Evolutionary conservation across 2,329 filamentous ascomycete species (phyloP).

Genomic region (Stenocarpella maydis): DNA sequence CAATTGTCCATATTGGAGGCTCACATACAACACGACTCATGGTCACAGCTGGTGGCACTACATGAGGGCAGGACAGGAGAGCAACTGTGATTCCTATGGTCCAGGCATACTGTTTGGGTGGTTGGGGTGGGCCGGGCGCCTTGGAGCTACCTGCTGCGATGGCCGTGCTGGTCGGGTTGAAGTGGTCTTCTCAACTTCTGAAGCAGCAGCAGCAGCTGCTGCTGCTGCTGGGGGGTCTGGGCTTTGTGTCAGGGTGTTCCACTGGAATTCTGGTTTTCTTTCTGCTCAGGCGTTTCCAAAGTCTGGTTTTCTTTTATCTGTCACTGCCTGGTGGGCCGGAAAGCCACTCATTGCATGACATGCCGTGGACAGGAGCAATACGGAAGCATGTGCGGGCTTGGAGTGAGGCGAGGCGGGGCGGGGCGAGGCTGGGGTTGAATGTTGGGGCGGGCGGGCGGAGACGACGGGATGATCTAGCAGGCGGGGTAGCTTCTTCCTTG

Average conservation of each 20-base stretch:
- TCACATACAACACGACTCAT: not conserved
- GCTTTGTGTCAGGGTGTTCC: not conserved
- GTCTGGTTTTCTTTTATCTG: not conserved
- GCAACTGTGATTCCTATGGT: not conserved
- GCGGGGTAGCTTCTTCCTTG: conserved; percentile 26
- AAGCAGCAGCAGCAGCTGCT: no score
- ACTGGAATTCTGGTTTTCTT: not conserved
- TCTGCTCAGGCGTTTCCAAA: not conserved
- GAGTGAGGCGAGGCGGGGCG: not conserved
- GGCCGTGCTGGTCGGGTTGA: not conserved
- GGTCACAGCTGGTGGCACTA: not conserved
- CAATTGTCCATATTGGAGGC: not conserved
- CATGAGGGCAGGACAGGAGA: not conserved
- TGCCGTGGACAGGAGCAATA: not conserved
- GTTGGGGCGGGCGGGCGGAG: not conserved
- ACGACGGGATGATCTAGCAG: conserved; percentile 22
- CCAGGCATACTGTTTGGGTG: not conserved
- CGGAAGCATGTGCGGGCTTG: not conserved
- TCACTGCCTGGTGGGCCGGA: conserved; percentile 5
- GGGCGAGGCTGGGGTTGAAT: not conserved
- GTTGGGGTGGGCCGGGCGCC: conserved; percentile 1
- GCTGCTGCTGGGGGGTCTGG: not conserved
- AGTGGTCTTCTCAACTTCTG: not conserved
- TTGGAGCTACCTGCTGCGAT: conserved; percentile 2
- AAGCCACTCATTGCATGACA: conserved; percentile 2